Conservation (phyloP, 495 filamentous ascomycete genomes). For the Viridothelium virens region DNA sequence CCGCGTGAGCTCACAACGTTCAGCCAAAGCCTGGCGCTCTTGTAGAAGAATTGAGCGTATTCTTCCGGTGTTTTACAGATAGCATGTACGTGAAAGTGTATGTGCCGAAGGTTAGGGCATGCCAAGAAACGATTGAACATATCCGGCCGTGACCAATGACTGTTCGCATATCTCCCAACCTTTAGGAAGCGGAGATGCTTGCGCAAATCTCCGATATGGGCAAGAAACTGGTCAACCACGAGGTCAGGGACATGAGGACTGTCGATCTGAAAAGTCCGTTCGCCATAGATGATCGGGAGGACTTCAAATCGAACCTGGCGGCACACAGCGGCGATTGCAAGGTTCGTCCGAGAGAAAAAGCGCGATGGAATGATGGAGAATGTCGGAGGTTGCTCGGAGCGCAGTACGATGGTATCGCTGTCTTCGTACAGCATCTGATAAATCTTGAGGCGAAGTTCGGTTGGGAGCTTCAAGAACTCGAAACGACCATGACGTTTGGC, state of each 20-base stretch:
- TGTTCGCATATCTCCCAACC: conserved; percentile 8
- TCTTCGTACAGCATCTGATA: conserved; percentile 5
- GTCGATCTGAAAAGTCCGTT: conserved; percentile 20
- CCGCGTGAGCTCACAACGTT: not conserved
- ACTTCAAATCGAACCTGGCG: conserved; percentile 18
- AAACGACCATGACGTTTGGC: not conserved
- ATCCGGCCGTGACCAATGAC: conserved; percentile 6
- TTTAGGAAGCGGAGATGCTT: not conserved
- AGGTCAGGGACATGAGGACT: not conserved
- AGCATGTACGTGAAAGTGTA: not conserved
- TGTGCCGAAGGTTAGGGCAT: not conserved
- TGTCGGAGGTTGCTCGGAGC: not conserved
- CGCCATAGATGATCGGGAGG: conserved; percentile 20
- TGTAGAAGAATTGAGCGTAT: conserved; percentile 4
- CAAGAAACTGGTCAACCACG: not conserved
- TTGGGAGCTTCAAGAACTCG: not conserved
- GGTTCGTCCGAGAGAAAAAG: conserved; percentile 15
- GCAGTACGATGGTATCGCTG: not conserved
- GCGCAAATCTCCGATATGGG: not conserved
- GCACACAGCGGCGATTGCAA: conserved; percentile 21
- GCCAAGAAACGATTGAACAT: conserved; percentile 2
- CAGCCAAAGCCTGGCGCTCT: conserved; percentile 1
- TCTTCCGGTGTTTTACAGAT: conserved; percentile 5
- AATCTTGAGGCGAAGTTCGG: conserved; percentile 3
- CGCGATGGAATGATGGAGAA: not conserved